Evolutionary conservation across 345 rosid genomes (phyloP).

Genomic region (Leavenworthia alabamica): DNA sequence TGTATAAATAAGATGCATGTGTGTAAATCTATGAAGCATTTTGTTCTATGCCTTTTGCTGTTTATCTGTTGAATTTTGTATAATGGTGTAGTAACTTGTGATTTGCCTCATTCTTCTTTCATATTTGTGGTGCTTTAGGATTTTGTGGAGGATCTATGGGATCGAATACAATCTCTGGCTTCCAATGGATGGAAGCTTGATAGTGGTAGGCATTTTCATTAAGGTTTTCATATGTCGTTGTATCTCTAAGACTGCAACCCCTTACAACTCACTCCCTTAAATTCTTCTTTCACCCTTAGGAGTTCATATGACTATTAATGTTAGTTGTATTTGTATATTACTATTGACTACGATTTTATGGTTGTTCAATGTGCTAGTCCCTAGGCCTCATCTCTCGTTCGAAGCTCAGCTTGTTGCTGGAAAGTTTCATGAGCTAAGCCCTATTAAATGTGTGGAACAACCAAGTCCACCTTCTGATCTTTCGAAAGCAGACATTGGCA

Average conservation of each 20-base stretch:
- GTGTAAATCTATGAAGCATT: not conserved
- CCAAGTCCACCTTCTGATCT: constrained; percentile 50
- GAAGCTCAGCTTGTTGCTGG: constrained; percentile 99
- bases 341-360: not conserved
- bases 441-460: constrained; percentile 69
- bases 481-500: constrained; percentile 50
- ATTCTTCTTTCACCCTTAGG: not conserved
- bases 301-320: not conserved
- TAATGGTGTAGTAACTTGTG: constrained; percentile 3
- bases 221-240: not conserved
- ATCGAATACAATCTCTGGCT: constrained; percentile 60
- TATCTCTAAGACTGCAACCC: not conserved
- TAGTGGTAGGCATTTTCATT: constrained; percentile 51
- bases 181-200: constrained; percentile 88
- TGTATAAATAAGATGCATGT: not conserved
- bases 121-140: constrained; percentile 48
- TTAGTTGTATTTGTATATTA: not conserved
- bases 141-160: constrained; percentile 92
- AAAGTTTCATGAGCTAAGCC: constrained; percentile 70
- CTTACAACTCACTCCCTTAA: not conserved
- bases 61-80: constrained; percentile 1
- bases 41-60: not conserved
- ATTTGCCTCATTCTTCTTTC: not conserved
- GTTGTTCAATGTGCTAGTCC: constrained; percentile 46
- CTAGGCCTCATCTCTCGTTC: constrained; percentile 91